Evolutionary conservation across 2,329 filamentous ascomycete genomes (phyloP).

Genomic region (Nemania sp.): DNA sequence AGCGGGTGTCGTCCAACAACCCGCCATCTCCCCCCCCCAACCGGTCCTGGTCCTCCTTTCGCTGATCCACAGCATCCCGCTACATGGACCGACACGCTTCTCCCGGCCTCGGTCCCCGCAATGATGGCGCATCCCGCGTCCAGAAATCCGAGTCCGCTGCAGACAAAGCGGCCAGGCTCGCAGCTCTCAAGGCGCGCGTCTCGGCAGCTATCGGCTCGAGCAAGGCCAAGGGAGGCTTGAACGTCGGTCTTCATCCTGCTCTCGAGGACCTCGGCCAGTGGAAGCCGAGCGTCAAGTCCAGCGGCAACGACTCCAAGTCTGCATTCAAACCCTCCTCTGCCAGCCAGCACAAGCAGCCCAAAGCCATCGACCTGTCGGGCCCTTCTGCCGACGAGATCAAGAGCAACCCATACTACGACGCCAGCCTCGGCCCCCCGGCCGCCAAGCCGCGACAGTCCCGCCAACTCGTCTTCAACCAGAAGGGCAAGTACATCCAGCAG

Average conservation of each 20-base stretch:
- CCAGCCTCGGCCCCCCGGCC: constrained; percentile 64
- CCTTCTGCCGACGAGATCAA: constrained; percentile 42
- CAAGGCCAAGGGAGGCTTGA: constrained; percentile 56
- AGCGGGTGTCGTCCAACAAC: background rate
- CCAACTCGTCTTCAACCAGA: constrained; percentile 86
- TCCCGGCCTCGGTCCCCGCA: constrained; percentile 59
- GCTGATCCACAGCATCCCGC: constrained; percentile 4
- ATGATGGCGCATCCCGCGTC: constrained; percentile 58
- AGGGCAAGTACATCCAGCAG: constrained; percentile 96
- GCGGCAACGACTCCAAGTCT: constrained; percentile 50
- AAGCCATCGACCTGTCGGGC: constrained; percentile 39
- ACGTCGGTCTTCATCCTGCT: constrained; percentile 70
- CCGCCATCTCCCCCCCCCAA: background rate
- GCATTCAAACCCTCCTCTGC: constrained; percentile 18
- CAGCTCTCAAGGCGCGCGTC: constrained; percentile 78
- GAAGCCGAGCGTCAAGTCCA: constrained; percentile 35
- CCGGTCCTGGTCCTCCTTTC: background rate
- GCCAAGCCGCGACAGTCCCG: constrained; percentile 70
- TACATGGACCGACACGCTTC: constrained; percentile 60
- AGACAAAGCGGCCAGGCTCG: constrained; percentile 70
- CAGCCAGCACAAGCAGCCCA: constrained; percentile 42
- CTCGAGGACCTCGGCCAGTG: constrained; percentile 52
- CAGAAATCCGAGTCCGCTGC: constrained; percentile 62
- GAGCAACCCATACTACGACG: constrained; percentile 81
- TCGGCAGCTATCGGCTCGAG: constrained; percentile 70